phyloP scores from a whole-genome alignment of 139 green algal genomes.

The Asterochloris erici region DNA sequence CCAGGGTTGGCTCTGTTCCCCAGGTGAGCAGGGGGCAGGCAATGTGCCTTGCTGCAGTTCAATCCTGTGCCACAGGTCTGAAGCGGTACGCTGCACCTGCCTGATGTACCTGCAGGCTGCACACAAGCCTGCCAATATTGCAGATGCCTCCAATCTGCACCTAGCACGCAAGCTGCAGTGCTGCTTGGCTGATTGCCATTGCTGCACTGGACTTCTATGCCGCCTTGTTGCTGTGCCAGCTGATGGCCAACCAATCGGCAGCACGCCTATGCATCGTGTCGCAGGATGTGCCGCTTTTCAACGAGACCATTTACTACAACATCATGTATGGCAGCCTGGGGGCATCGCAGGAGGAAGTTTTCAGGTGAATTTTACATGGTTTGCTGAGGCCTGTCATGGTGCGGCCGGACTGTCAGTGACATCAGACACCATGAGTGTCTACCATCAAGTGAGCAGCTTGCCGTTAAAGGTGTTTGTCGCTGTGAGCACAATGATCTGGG shows the following conservation, averaged over 20 bases:
- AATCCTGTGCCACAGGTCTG: too few relatives aligned
- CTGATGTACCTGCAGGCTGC: too few relatives aligned
- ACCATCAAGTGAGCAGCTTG: not conserved
- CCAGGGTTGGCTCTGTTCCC: conserved; percentile 48
- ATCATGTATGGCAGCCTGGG: conserved; percentile 75
- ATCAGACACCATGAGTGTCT: too few relatives aligned
- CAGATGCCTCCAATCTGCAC: too few relatives aligned
- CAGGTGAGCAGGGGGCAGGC: conserved; percentile 20
- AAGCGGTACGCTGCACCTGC: too few relatives aligned
- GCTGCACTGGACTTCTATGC: not conserved
- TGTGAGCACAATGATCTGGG: too few relatives aligned
- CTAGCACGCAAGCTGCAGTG: not conserved
- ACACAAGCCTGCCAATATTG: too few relatives aligned
- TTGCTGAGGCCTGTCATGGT: too few relatives aligned
- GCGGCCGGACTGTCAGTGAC: too few relatives aligned
- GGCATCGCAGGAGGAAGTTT: conserved; percentile 57
- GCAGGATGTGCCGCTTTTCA: conserved; percentile 96
- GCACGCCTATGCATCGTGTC: conserved; percentile 5
- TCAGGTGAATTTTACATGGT: not conserved
- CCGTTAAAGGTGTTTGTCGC: too few relatives aligned
- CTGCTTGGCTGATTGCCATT: not conserved
- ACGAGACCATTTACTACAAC: conserved; percentile 93
- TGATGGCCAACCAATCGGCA: too few relatives aligned
- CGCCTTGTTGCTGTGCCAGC: not conserved
- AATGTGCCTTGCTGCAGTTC: too few relatives aligned